Base-by-base conservation (phyloP, 2,329 filamentous ascomycete genomes). In the Pezicula neosporulosa region DNA sequence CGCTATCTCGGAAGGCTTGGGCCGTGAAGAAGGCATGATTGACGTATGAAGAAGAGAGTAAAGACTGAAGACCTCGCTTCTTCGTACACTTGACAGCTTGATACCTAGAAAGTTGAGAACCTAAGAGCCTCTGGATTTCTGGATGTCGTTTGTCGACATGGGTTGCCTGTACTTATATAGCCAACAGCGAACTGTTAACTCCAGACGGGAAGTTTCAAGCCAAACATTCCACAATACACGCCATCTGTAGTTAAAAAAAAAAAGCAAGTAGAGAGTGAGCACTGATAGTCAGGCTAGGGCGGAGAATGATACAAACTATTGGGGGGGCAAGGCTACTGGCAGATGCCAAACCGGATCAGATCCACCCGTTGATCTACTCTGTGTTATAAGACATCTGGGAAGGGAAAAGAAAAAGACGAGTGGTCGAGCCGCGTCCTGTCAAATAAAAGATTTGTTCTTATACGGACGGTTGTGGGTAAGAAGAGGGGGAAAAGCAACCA, bases 1-100 rank as follows among this genome's bases (percentile, higher is more conserved):
- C 49, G 87, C 87, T 49, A 90, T 81, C 57, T 90, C 86, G 38
- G 85, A 82, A 12, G 83, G 80, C 68, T 83, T 86, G 43, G 77
- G 77, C 68, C 78, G 83, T 49, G 77, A 73, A 45, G 76, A 74
- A 49, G 80, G 77, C 82, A 85, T 85, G 42, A 54, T 66, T 27
- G 37, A 50, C 24, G 10, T 13, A n/a, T n/a, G 13, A 30, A 35
- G 18, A 37, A 41, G 42, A 28, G 15, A 46, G 37, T 6, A 41
- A 42, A 36, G 30, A 43, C 27, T 15, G 27, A n/a, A 38, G 44
- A 30, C 4, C 15, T 13, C n/a, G n/a, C n/a, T n/a, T n/a, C n/a
- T n/a, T n/a, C 15, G 15, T 8, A 39, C 18, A 19, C 12, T 35
- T 36, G 33, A 47, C 16, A 38, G 15, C 21, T 27, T 12, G 13